Conservation (phyloP, 306 rosid species). For the Gleditsia sinensis region DNA sequence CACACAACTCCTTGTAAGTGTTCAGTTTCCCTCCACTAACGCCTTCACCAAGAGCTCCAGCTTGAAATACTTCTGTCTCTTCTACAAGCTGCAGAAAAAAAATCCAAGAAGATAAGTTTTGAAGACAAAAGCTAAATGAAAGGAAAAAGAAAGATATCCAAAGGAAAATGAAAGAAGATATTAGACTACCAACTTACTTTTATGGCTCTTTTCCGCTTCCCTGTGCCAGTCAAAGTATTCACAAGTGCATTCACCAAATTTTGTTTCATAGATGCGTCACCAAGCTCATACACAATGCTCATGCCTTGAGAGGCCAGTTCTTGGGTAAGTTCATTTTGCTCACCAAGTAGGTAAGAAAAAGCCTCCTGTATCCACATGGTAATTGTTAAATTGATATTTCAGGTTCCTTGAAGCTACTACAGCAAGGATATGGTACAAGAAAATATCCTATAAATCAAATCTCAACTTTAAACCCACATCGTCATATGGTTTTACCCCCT, state of each 20-base stretch:
- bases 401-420: constrained; percentile 18
- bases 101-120: constrained; percentile 6
- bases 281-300: constrained; percentile 98
- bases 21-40: constrained; percentile 82
- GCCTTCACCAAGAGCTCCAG: constrained; percentile 84
- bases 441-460: constrained; percentile 21
- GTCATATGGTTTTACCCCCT: too few species aligned
- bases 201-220: constrained; percentile 90
- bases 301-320: constrained; percentile 99
- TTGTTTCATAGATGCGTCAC: constrained; percentile 82
- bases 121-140: not conserved
- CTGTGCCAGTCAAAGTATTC: constrained; percentile 81
- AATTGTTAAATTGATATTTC: constrained; percentile 29
- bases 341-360: constrained; percentile 89
- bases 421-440: constrained; percentile 6
- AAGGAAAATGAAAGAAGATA: constrained; percentile 22
- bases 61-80: constrained; percentile 94
- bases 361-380: constrained; percentile 78
- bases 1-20: constrained; percentile 96
- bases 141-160: constrained; percentile 22
- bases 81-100: constrained; percentile 74
- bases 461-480: too few species aligned
- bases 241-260: constrained; percentile 91
- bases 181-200: constrained; percentile 61
- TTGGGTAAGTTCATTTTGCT: constrained; percentile 94